phyloP scores from a whole-genome alignment of 2,329 filamentous ascomycete genomes.

The Saccharata proteae region DNA sequence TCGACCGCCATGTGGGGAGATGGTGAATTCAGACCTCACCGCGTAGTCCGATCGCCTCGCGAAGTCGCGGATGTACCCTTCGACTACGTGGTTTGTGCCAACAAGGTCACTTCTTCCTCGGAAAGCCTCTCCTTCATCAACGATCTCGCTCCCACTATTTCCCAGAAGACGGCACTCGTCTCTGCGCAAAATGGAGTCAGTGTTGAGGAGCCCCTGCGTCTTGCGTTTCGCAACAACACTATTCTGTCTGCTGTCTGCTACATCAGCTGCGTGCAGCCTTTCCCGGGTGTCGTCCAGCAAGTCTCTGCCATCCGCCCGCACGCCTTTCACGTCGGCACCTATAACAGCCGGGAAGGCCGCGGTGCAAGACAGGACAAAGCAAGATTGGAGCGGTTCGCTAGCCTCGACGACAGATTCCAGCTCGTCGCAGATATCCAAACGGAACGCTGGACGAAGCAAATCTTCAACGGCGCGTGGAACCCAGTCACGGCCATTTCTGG shows the following conservation, averaged over 20 bases:
- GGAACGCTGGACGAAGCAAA: slow-evolving; percentile 15
- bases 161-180: slow-evolving; percentile 11
- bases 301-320: slow-evolving; percentile 10
- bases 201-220: slow-evolving; percentile 12
- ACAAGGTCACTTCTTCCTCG: slow-evolving; percentile 12
- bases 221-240: slow-evolving; percentile 12
- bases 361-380: not conserved
- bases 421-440: slow-evolving; percentile 9
- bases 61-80: slow-evolving; percentile 9
- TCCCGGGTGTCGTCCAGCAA: slow-evolving; percentile 12
- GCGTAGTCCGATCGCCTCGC: slow-evolving; percentile 9
- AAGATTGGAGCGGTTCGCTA: slow-evolving; percentile 9
- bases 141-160: slow-evolving; percentile 10
- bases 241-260: slow-evolving; percentile 14
- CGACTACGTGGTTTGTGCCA: slow-evolving; percentile 14
- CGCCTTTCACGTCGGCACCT: slow-evolving; percentile 11
- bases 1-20: slow-evolving; percentile 14
- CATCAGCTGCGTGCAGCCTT: slow-evolving; percentile 12
- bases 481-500: slow-evolving; percentile 12
- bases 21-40: slow-evolving; percentile 12
- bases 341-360: not conserved
- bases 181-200: slow-evolving; percentile 15
- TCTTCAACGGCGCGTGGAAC: slow-evolving; percentile 15
- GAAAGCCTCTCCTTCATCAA: slow-evolving; percentile 9
- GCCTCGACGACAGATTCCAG: slow-evolving; percentile 12